Conservation (phyloP, 2,329 filamentous ascomycete genomes). For the Botrytis paeoniae region DNA sequence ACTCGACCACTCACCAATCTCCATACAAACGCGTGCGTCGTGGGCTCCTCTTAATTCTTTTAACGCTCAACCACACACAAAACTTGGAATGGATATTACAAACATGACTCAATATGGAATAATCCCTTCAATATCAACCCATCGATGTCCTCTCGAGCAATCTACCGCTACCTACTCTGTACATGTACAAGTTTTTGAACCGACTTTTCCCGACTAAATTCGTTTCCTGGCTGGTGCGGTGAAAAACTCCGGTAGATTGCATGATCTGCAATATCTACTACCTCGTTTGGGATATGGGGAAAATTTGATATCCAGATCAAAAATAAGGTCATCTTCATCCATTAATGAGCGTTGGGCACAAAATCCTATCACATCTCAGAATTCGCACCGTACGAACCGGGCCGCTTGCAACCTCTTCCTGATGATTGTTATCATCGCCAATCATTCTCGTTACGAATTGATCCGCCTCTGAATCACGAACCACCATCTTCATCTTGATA, state of each 20-base stretch:
- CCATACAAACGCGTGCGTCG: constrained; percentile 2
- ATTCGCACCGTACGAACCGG: constrained; percentile 1
- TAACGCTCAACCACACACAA: background rate
- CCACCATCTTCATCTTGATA: constrained; percentile 1
- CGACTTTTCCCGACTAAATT: background rate
- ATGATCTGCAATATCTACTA: background rate
- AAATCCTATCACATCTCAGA: constrained; percentile 1
- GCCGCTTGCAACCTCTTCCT: background rate
- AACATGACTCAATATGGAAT: background rate
- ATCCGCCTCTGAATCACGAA: background rate
- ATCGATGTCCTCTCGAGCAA: background rate
- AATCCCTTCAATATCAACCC: background rate
- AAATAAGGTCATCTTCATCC: background rate
- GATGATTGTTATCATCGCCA: background rate
- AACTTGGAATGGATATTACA: background rate
- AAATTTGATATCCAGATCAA: constrained; percentile 1
- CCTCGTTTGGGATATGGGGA: background rate
- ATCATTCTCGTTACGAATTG: background rate
- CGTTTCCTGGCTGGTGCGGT: background rate
- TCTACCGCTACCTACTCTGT: background rate
- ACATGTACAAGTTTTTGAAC: background rate
- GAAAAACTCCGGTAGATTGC: background rate
- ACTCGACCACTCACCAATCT: background rate
- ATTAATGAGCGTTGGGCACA: background rate
- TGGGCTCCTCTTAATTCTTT: background rate